Conservation (phyloP, 768 basidiomycete species). For the Lactarius vividus region DNA sequence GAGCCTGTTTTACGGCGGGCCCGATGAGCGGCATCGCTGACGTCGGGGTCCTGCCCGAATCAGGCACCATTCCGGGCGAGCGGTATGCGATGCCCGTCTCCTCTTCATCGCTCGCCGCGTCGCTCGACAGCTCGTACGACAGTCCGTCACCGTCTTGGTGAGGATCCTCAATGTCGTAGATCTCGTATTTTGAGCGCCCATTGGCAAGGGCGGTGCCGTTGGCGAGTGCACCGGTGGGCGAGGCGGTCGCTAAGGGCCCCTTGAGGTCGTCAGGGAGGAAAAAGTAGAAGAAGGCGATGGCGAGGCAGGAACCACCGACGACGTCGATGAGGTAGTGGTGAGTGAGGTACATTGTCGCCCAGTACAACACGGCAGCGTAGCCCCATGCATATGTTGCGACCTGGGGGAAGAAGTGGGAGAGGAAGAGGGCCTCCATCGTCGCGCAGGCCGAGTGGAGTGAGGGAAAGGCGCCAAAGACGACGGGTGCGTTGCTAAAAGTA, state of each 20-base stretch:
- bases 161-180: slow-evolving; percentile 73
- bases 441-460: slow-evolving; percentile 88
- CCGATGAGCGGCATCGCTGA: slow-evolving; percentile 39
- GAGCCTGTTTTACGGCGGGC: slow-evolving; percentile 29
- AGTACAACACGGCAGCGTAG: slow-evolving; percentile 86
- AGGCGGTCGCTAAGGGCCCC: slow-evolving; percentile 50
- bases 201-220: slow-evolving; percentile 24
- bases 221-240: slow-evolving; percentile 44
- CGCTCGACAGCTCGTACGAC: slow-evolving; percentile 57
- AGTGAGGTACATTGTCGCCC: slow-evolving; percentile 98
- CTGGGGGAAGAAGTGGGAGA: slow-evolving; percentile 92
- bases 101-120: slow-evolving; percentile 57
- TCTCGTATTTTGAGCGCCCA: slow-evolving; percentile 63
- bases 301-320: slow-evolving; percentile 88
- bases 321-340: slow-evolving; percentile 99
- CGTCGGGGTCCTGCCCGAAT: slow-evolving; percentile 26
- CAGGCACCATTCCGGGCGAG: slow-evolving; percentile 42
- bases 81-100: slow-evolving; percentile 68
- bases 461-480: slow-evolving; percentile 97
- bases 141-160: slow-evolving; percentile 40
- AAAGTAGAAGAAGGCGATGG: slow-evolving; percentile 82
- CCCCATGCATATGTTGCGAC: slow-evolving; percentile 67
- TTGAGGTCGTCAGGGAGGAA: slow-evolving; percentile 81
- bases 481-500: slow-evolving; percentile 81
- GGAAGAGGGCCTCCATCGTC: slow-evolving; percentile 89